Evolutionary conservation across 1,284 basidiomycete genomes (phyloP).

Genomic region (Heimioporus punctisporus): DNA sequence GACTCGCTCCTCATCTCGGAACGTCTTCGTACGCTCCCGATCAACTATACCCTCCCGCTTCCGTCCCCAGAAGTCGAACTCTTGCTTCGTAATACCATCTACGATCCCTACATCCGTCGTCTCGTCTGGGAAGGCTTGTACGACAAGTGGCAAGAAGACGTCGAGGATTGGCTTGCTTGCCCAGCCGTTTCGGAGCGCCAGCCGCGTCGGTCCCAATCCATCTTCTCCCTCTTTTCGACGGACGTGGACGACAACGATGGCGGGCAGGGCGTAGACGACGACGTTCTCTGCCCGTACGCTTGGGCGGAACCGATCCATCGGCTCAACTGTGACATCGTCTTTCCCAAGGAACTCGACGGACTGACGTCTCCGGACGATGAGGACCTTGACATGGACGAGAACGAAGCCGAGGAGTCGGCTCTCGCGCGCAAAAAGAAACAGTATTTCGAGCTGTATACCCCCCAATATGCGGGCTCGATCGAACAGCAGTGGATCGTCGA

Average conservation of each 20-base stretch:
- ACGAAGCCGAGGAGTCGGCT: too few species aligned
- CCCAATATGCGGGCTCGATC: constrained; percentile 76
- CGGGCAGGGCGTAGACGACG: constrained; percentile 53
- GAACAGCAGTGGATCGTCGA: constrained; percentile 74
- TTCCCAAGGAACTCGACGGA: constrained; percentile 67
- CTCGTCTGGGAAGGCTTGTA: constrained; percentile 85
- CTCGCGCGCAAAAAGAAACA: constrained; percentile 20
- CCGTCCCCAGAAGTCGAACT: constrained; percentile 69
- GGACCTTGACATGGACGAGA: too few species aligned
- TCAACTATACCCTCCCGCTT: constrained; percentile 77
- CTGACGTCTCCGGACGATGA: too few species aligned
- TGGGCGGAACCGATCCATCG: constrained; percentile 74
- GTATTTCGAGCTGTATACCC: constrained; percentile 84
- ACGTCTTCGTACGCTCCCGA: constrained; percentile 70
- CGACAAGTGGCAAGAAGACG: constrained; percentile 39
- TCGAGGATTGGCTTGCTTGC: constrained; percentile 68
- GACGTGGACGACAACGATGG: constrained; percentile 7
- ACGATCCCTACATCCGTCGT: constrained; percentile 88
- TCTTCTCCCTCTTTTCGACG: constrained; percentile 24
- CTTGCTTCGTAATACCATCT: constrained; percentile 79
- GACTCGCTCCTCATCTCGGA: constrained; percentile 83
- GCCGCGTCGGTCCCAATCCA: constrained; percentile 23
- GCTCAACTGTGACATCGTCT: constrained; percentile 81
- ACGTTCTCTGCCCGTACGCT: constrained; percentile 74
- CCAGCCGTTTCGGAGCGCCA: constrained; percentile 37